phyloP scores from a whole-genome alignment of 495 filamentous ascomycete species.

The Penicillium dipodomyicola region DNA sequence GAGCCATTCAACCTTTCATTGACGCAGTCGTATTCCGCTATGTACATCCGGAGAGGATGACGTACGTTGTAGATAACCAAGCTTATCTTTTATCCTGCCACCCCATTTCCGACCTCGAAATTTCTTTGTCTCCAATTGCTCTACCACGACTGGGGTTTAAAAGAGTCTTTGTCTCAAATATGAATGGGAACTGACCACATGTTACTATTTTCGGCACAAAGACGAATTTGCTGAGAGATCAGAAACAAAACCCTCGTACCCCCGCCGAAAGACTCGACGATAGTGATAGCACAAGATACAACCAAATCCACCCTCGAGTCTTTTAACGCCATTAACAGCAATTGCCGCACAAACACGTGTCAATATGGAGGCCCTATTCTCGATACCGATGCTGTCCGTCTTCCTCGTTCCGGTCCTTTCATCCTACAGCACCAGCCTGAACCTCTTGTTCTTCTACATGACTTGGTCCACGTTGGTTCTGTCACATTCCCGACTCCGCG shows the following conservation, averaged over 20 bases:
- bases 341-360: background rate
- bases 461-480: slow-evolving; percentile 85
- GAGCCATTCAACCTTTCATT: background rate
- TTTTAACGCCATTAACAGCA: background rate
- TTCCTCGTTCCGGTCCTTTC: slow-evolving; percentile 55
- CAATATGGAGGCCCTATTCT: slow-evolving; percentile 61
- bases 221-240: background rate
- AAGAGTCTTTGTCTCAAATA: background rate
- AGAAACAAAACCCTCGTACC: slow-evolving; percentile 6
- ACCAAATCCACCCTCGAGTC: background rate
- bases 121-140: slow-evolving; percentile 5
- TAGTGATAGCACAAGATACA: background rate
- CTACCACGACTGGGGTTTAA: background rate
- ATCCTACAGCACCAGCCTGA: slow-evolving; percentile 73
- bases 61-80: slow-evolving; percentile 11
- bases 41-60: slow-evolving; percentile 2
- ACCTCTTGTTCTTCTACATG: slow-evolving; percentile 84
- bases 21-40: background rate
- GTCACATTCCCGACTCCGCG: slow-evolving; percentile 68
- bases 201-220: background rate
- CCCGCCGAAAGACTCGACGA: slow-evolving; percentile 3
- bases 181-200: background rate
- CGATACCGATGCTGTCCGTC: slow-evolving; percentile 66
- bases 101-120: slow-evolving; percentile 4
- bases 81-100: slow-evolving; percentile 13